Conservation (phyloP, 495 filamentous ascomycete genomes). For the Annulohypoxylon bovei region DNA sequence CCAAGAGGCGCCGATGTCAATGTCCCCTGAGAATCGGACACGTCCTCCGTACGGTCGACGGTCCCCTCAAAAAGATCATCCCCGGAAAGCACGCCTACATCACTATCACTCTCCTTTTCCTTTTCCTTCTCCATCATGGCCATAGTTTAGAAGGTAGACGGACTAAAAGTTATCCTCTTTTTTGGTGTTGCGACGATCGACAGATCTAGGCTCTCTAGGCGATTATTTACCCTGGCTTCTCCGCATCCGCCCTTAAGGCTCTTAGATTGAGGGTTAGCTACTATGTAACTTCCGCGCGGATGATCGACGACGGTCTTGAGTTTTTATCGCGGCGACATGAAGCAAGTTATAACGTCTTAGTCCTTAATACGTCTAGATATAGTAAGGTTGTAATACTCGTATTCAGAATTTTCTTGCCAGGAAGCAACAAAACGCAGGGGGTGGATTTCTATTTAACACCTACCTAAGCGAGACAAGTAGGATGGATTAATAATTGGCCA, state of each 20-base stretch:
- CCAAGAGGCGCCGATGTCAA: neutral
- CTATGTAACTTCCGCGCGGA: neutral
- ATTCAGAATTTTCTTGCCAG: neutral
- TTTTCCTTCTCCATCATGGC: slow-evolving; percentile 15
- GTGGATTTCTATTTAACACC: neutral
- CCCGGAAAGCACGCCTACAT: neutral
- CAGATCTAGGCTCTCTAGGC: neutral
- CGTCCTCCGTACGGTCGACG: slow-evolving; percentile 21
- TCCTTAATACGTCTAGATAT: neutral
- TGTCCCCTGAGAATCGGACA: neutral
- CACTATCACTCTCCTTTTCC: slow-evolving; percentile 24
- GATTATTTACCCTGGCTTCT: slow-evolving; percentile 7
- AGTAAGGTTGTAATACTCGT: neutral
- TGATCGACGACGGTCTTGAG: neutral
- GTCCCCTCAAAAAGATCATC: slow-evolving; percentile 17
- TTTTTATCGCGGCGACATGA: neutral
- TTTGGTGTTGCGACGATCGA: neutral
- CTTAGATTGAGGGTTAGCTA: neutral
- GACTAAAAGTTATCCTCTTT: neutral
- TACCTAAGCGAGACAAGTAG: neutral
- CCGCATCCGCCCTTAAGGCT: neutral
- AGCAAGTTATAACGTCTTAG: neutral
- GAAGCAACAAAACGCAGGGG: neutral
- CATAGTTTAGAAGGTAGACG: neutral
- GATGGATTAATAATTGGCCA: slow-evolving; percentile 15